Percentiles rank a stretch among this genome's conserved stretches.
These are phyloP conservation scores for Iberis amara DNA, from an alignment of 441 rosid species.

Conservation along the genomic window DNA sequence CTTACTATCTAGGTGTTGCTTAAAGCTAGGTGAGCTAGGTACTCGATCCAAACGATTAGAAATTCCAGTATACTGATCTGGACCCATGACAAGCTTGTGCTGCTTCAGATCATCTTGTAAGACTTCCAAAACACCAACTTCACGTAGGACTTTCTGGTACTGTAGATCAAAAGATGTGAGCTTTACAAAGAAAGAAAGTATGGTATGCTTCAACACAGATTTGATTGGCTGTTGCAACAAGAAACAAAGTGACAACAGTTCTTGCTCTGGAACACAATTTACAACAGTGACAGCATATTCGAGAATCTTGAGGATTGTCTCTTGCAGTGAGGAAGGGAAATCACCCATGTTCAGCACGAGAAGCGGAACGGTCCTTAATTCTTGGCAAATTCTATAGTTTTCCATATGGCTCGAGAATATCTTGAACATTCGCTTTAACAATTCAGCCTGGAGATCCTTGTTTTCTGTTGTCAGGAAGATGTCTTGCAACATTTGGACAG, in stretches of 20 bases:
- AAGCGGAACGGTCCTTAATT: conserved; percentile 84
- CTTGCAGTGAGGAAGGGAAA: conserved; percentile 81
- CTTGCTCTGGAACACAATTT: conserved; percentile 97
- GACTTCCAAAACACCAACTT: conserved; percentile 90
- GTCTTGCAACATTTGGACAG: conserved; percentile 93
- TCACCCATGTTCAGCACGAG: conserved; percentile 84
- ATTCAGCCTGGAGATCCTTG: conserved; percentile 81
- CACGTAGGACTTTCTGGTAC: conserved; percentile 87
- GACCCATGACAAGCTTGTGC: conserved; percentile 73
- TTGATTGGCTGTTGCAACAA: conserved; percentile 84
- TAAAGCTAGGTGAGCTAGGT: conserved; percentile 70
- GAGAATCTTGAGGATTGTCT: conserved; percentile 86
- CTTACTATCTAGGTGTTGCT: conserved; percentile 67
- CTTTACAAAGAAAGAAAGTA: conserved; percentile 84
- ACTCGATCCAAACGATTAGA: conserved; percentile 46
- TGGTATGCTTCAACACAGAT: conserved; percentile 72
- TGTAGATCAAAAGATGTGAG: conserved; percentile 91
- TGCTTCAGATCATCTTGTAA: conserved; percentile 84
- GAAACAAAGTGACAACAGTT: conserved; percentile 89
- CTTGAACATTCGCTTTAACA: conserved; percentile 85
- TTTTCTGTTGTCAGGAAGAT: conserved; percentile 83
- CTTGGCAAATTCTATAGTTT: conserved; percentile 80
- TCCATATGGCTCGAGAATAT: conserved; percentile 92
- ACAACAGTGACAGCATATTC: conserved; percentile 96
- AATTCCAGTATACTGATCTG: conserved; percentile 43